A percentile compares a stretch with the other conserved stretches of the same genome.
phyloP scores from a whole-genome alignment of 164 flowering plant genomes.

The Santalum album region DNA sequence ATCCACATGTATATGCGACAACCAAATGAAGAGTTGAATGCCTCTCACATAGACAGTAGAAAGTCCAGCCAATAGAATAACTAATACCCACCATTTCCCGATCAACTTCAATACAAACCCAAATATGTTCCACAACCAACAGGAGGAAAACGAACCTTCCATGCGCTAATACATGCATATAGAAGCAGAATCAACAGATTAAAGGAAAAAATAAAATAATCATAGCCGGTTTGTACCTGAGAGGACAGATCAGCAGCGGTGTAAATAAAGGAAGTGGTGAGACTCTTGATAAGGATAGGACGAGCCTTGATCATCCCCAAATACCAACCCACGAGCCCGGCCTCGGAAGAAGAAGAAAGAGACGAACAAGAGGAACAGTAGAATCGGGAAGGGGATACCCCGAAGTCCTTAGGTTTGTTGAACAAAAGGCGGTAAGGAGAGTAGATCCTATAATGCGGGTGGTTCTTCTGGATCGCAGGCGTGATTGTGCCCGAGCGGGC shows the following conservation, averaged over 20 bases:
- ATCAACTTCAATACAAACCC: too few relatives aligned
- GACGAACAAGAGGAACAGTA: slow-evolving; percentile 9
- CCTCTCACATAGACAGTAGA: too few relatives aligned
- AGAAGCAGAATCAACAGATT: too few relatives aligned
- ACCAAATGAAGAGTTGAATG: too few relatives aligned
- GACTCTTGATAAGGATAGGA: slow-evolving; percentile 69
- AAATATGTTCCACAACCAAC: too few relatives aligned
- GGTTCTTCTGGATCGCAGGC: not conserved
- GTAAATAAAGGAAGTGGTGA: slow-evolving; percentile 62
- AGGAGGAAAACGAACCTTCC: too few relatives aligned
- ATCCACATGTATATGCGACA: too few relatives aligned
- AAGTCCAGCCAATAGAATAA: too few relatives aligned
- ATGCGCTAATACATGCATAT: too few relatives aligned
- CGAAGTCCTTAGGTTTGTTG: slow-evolving; percentile 19
- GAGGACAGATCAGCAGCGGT: slow-evolving; percentile 80
- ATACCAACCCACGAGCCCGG: slow-evolving; percentile 66
- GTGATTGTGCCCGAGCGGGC: too few relatives aligned
- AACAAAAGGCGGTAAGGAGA: slow-evolving; percentile 12
- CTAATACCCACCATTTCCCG: too few relatives aligned
- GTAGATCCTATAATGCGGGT: slow-evolving; percentile 16
- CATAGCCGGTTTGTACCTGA: slow-evolving; percentile 53
- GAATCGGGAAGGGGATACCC: slow-evolving; percentile 8
- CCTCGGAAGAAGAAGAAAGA: slow-evolving; percentile 14
- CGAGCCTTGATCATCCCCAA: slow-evolving; percentile 58
- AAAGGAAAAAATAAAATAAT: too few relatives aligned